phyloP scores from a whole-genome alignment of 2,329 filamentous ascomycete genomes.

The Fusarium albidum region DNA sequence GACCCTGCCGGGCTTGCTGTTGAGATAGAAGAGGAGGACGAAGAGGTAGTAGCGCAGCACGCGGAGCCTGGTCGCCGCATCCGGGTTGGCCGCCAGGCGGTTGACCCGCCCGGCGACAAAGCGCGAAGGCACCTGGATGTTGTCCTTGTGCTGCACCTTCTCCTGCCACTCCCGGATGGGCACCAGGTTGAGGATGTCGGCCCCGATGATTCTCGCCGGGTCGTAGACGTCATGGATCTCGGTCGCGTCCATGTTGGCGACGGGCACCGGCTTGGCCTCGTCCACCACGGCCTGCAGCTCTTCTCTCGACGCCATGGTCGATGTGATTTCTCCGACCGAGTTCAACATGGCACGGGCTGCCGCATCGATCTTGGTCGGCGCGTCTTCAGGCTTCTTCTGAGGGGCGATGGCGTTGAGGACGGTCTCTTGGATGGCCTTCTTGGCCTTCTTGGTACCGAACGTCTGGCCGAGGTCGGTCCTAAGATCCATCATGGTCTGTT shows the following conservation, averaged over 20 bases:
- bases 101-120: slow-evolving; percentile 73
- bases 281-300: slow-evolving; percentile 72
- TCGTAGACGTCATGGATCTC: slow-evolving; percentile 79
- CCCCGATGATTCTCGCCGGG: slow-evolving; percentile 70
- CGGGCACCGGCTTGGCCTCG: slow-evolving; percentile 75
- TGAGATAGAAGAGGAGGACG: slow-evolving; percentile 62
- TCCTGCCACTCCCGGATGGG: slow-evolving; percentile 80
- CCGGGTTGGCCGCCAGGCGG: slow-evolving; percentile 60
- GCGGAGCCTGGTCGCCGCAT: slow-evolving; percentile 61
- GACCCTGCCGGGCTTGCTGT: slow-evolving; percentile 55
- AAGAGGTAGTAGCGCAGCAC: slow-evolving; percentile 68
- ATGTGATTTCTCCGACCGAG: slow-evolving; percentile 67
- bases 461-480: slow-evolving; percentile 76
- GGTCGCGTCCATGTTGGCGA: slow-evolving; percentile 71
- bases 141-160: slow-evolving; percentile 64
- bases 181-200: slow-evolving; percentile 71
- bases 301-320: slow-evolving; percentile 72
- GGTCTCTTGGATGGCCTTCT: slow-evolving; percentile 75
- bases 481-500: slow-evolving; percentile 65
- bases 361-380: slow-evolving; percentile 60
- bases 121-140: slow-evolving; percentile 64
- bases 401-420: slow-evolving; percentile 75
- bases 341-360: slow-evolving; percentile 68
- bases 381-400: slow-evolving; percentile 44
- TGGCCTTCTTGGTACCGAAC: slow-evolving; percentile 87